A percentile compares a stretch with the other conserved stretches of the same genome.
These are phyloP conservation scores for Acanthamoeba royreba DNA, from an alignment of 208 protist species.

Conservation along the genomic window DNA sequence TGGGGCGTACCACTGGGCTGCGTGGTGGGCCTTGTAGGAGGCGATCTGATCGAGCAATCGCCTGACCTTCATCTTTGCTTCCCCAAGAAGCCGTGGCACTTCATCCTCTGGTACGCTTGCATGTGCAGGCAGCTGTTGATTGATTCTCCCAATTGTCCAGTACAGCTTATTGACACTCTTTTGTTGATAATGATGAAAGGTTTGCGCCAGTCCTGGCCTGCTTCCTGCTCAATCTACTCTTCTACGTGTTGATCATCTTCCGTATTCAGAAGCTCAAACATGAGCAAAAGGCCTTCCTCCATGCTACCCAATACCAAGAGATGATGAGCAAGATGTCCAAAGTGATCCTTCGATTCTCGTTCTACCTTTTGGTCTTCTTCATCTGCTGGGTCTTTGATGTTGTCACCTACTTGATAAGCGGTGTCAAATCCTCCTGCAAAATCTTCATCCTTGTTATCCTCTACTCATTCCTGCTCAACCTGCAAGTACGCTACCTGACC, in stretches of 20 bases:
- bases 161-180: background rate
- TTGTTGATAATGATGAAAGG: background rate
- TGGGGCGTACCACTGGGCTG: background rate
- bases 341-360: conserved; percentile 10
- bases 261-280: background rate
- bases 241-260: background rate
- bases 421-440: background rate
- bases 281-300: background rate
- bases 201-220: background rate
- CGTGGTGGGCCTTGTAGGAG: background rate
- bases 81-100: conserved; percentile 15
- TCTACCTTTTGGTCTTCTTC: conserved; percentile 33
- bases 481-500: background rate
- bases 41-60: conserved; percentile 8
- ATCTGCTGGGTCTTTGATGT: conserved; percentile 22
- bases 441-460: background rate
- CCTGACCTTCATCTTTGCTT: background rate
- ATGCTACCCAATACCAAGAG: background rate
- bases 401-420: conserved; percentile 3
- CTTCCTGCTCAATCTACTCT: background rate
- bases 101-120: background rate
- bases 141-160: background rate
- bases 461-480: conserved; percentile 1
- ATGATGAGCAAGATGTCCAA: background rate
- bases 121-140: background rate